Conservation (phyloP, 2,329 filamentous ascomycete genomes). For the Neocatenulostroma microsporum region DNA sequence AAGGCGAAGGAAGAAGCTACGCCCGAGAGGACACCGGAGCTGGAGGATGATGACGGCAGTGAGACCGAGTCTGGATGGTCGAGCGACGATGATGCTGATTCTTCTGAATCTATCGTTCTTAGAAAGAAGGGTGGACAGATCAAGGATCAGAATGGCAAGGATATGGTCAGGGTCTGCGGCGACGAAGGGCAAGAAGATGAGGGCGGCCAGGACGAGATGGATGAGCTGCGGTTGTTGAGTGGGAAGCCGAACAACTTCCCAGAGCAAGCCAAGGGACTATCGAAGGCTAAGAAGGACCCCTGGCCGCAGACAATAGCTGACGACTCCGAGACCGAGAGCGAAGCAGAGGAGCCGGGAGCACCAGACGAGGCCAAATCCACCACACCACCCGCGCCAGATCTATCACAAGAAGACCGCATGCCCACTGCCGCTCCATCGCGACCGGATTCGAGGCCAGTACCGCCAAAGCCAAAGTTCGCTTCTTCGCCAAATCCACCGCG, state of each 20-base stretch:
- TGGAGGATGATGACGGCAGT: constrained; percentile 39
- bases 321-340: constrained; percentile 24
- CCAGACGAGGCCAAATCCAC: background rate
- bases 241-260: constrained; percentile 4
- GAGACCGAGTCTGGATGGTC: constrained; percentile 34
- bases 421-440: no score
- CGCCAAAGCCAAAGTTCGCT: no score
- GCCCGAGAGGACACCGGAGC: constrained; percentile 25
- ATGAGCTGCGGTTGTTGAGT: constrained; percentile 52
- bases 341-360: constrained; percentile 10
- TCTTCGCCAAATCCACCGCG: no score
- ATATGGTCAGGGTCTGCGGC: constrained; percentile 67
- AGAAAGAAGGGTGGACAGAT: constrained; percentile 24
- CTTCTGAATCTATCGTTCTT: constrained; percentile 33
- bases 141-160: constrained; percentile 56
- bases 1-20: constrained; percentile 31
- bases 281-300: constrained; percentile 4
- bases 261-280: background rate
- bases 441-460: no score
- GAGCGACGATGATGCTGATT: constrained; percentile 20
- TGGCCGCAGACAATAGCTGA: constrained; percentile 8
- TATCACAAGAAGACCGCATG: no score
- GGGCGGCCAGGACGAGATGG: constrained; percentile 57
- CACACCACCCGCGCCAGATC: background rate
- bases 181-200: constrained; percentile 51